Evolutionary conservation across 1,139 yeast species (phyloP), one percentile per base, ranked within the genome.

Genomic region (Suhomyces bokatorum): DNA sequence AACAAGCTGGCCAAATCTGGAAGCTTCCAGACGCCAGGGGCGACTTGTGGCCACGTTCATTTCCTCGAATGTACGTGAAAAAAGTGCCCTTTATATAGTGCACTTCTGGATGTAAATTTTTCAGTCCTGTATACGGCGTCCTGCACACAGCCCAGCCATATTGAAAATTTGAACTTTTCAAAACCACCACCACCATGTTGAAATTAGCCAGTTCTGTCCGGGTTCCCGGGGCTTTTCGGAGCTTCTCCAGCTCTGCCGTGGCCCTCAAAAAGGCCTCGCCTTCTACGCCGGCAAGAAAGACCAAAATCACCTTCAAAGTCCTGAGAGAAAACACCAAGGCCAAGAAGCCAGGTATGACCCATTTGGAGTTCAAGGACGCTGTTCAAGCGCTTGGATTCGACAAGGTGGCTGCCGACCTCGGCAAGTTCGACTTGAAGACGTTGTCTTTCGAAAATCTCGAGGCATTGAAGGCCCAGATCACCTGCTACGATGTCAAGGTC

Each of bases 291-390:
- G 47, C 53, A 22, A 50, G 47, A 44, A 51, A 45, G 39, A 36
- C 41, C 35, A 45, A 45, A 35, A 45, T 45, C 37, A 34, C 48
- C 33, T 45, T 45, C 42, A 45, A 45, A 34, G 42, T 45, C 27
- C 48, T 30, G 43, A 45, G 48, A 45, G 48, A 45, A 34, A 39
- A 39, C 24, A 42, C 48, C 29, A 69, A 64, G 53, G 63, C 58
- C 34, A 71, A 67, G 52, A 71, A 70, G 50, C 66, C 71, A 12
- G 76, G 77, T 43, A 72, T 72, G 72, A 72, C 78, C 48, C 78
- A 71, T 51, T 62, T 69, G 39, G 56, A 55, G 36, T 74, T 72
- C 53, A 59, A 58, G 38, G 76, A 72, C 47, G 77, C 78, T 9
- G 74, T 73, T 20, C 57, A 70, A 34, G 50, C 54, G 6, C 59